Evolutionary conservation across 139 green algal species (phyloP), one percentile per base, ranked within the genome.

Genomic region (Tetradesmus lagerheimii): DNA sequence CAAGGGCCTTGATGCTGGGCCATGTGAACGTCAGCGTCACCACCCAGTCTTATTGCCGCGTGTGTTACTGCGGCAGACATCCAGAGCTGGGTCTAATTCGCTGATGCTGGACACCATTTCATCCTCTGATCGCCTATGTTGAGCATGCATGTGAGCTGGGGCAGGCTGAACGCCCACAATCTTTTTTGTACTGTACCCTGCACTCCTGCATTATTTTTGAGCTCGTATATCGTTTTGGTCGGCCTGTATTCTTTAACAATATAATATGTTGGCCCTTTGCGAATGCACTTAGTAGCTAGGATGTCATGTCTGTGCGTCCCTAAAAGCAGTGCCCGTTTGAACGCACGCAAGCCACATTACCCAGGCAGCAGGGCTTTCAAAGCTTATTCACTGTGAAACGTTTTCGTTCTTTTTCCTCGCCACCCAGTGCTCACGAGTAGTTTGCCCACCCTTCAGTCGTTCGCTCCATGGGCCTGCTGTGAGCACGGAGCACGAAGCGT

Each of bases 291-390:
- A 6, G 23, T 71, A 71, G 57, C 23, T 31, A 31, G 57, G 47
- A 20, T 71, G 57, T 71, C 57, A 71, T 71, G 57, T 62, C 57
- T n/a, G n/a, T n/a, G 57, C 57, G 57, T 6, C 57, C 57, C 57
- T 71, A 71, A 71, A 71, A 71, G 57, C 57, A 71, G 57, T 71
- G 57, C 57, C 50, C 57, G 57, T 71, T 71, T 71, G 57, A 71
- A 71, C 20, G 57, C 50, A 71, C 57, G 4, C 1, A 31, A 31
- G 57, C 57, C 20, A 31, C 20, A 71, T n/a, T 9, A 20, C 20
- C 47, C 8, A 11, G 47, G 12, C 4, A 62, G 1, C 18, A 62
- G 47, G 4, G 20, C 43, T 62, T 62, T 14, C 47, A 23, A n/a
- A n/a, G n/a, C n/a, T n/a, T n/a, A n/a, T n/a, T n/a, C n/a, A n/a